phyloP scores from a whole-genome alignment of 2,329 filamentous ascomycete genomes.

The Orbilia oligospora region DNA sequence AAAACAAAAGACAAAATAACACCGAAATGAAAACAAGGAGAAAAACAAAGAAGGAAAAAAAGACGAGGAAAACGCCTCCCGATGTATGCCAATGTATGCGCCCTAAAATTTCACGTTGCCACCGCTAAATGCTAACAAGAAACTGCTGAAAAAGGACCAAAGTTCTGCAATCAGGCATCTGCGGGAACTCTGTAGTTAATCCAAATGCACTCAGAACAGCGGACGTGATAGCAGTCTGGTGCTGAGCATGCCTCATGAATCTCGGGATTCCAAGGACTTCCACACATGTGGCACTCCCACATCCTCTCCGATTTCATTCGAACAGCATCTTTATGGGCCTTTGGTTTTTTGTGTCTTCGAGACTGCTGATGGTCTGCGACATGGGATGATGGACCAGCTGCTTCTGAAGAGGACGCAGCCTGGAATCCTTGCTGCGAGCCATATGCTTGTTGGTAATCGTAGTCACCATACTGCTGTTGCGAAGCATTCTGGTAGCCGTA shows the following conservation, averaged over 20 bases:
- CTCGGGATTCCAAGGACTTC: not conserved
- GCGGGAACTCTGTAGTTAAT: too few relatives aligned
- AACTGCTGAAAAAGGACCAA: not conserved
- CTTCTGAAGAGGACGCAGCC: not conserved
- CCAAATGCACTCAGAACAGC: too few relatives aligned
- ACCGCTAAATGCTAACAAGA: slow-evolving; percentile 20
- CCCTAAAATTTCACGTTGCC: not conserved
- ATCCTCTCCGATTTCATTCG: not conserved
- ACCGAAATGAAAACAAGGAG: not conserved
- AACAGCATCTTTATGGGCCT: not conserved
- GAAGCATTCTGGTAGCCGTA: not conserved
- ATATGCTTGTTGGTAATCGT: not conserved
- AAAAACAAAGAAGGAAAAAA: slow-evolving; percentile 12
- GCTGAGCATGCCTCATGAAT: not conserved
- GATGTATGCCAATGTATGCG: not conserved
- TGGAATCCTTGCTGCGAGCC: slow-evolving; percentile 9
- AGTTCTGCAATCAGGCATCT: too few relatives aligned
- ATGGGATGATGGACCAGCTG: not conserved
- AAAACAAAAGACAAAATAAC: not conserved
- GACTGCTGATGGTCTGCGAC: slow-evolving; percentile 5
- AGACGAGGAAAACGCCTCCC: not conserved
- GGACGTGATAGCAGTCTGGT: slow-evolving; percentile 12
- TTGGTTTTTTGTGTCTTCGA: not conserved
- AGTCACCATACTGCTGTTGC: not conserved
- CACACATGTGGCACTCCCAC: slow-evolving; percentile 38